Conservation (phyloP, 306 rosid species). For the Alnus glutinosa region DNA sequence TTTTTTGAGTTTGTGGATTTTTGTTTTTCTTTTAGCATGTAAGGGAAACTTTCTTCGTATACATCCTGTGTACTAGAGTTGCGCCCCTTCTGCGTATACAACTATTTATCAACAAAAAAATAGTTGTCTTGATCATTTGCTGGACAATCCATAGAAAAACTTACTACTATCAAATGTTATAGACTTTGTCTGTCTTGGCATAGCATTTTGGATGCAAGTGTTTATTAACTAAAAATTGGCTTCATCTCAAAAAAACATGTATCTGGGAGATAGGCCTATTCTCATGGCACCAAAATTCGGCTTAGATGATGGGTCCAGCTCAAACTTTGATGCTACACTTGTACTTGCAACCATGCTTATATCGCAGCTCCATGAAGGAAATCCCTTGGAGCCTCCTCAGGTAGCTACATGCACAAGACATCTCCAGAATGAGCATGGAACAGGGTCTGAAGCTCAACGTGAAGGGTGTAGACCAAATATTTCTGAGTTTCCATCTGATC, state of each 20-base stretch:
- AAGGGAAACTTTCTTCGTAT: too few relatives aligned
- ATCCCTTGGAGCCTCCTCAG: constrained; percentile 58
- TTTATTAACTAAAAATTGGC: not conserved
- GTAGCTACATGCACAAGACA: constrained; percentile 36
- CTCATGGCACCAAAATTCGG: constrained; percentile 92
- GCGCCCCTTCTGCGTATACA: too few relatives aligned
- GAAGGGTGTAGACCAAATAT: constrained; percentile 50
- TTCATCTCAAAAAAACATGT: constrained; percentile 1
- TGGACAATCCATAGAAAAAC: not conserved
- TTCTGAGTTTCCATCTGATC: constrained; percentile 84
- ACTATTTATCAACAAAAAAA: too few relatives aligned
- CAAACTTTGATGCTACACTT: constrained; percentile 89
- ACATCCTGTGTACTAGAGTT: too few relatives aligned
- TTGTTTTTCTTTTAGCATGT: too few relatives aligned
- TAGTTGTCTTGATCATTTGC: too few relatives aligned
- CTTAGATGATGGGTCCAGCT: constrained; percentile 71
- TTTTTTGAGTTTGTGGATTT: too few relatives aligned
- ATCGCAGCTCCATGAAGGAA: constrained; percentile 69
- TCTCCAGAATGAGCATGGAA: constrained; percentile 50
- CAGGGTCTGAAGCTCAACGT: constrained; percentile 48
- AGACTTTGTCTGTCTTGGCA: not conserved
- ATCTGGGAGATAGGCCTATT: constrained; percentile 69
- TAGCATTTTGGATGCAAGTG: not conserved
- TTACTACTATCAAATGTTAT: not conserved
- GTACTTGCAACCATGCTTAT: constrained; percentile 92